Percentiles rank a stretch among this genome's conserved stretches.
phyloP scores from a whole-genome alignment of 768 basidiomycete species.

The Lactarius hengduanensis region DNA sequence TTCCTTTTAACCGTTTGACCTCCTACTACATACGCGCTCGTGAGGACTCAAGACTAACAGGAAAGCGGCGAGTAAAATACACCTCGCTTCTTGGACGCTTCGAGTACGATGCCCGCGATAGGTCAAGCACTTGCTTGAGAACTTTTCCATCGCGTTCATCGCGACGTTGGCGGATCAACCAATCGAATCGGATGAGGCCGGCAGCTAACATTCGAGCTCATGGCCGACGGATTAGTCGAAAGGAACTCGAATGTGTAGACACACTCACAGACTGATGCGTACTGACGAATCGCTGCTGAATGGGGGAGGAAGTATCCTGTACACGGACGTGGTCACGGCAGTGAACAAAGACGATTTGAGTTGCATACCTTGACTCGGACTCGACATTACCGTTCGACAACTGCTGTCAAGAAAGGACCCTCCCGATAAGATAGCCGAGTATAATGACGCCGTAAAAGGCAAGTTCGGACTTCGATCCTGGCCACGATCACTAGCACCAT shows the following conservation, averaged over 20 bases:
- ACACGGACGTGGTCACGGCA: not conserved
- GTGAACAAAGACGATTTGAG: not conserved
- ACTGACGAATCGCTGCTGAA: too few relatives aligned
- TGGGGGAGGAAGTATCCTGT: not conserved
- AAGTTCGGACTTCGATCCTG: not conserved
- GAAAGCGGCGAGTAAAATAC: not conserved
- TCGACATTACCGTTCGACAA: not conserved
- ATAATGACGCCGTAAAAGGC: too few relatives aligned
- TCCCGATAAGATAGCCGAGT: too few relatives aligned
- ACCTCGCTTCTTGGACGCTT: not conserved
- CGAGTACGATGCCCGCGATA: not conserved
- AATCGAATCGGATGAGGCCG: not conserved
- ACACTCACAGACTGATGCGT: too few relatives aligned
- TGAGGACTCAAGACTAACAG: not conserved
- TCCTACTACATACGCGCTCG: not conserved
- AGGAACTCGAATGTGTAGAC: too few relatives aligned
- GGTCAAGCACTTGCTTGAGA: not conserved
- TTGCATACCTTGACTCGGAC: too few relatives aligned
- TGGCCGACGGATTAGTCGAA: not conserved
- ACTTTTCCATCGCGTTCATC: not conserved
- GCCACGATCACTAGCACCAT: not conserved
- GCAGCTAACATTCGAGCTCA: not conserved
- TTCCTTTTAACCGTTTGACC: not conserved
- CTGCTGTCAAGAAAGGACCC: too few relatives aligned
- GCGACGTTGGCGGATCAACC: not conserved